Percentiles rank a stretch among this genome's conserved stretches.
phyloP scores from a whole-genome alignment of 2,329 filamentous ascomycete genomes.

The Apiospora marii region DNA sequence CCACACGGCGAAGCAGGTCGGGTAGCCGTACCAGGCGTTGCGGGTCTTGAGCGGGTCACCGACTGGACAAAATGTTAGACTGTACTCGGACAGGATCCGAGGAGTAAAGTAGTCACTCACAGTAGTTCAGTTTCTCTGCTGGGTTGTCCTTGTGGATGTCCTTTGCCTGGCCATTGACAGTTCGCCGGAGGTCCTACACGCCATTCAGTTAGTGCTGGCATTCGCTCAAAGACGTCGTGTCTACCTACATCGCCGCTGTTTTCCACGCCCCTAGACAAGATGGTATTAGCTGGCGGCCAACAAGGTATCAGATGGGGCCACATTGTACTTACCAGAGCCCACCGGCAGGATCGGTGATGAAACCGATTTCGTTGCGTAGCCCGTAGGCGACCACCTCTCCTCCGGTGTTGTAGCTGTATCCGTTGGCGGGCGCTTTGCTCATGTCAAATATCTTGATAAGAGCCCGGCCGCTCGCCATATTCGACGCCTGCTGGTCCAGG shows the following conservation, averaged over 20 bases:
- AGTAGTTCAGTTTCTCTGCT: conserved; percentile 71
- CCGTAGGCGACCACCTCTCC: conserved; percentile 51
- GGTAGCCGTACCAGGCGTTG: conserved; percentile 62
- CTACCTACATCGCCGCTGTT: conserved; percentile 16
- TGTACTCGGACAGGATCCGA: background rate
- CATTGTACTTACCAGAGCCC: conserved; percentile 49
- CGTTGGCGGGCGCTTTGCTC: conserved; percentile 43
- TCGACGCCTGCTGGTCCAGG: conserved; percentile 46
- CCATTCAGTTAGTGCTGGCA: conserved; percentile 48
- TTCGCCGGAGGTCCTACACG: conserved; percentile 60
- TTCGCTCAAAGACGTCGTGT: background rate
- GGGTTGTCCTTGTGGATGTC: conserved; percentile 69
- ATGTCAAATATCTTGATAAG: conserved; percentile 54
- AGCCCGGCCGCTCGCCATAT: conserved; percentile 45
- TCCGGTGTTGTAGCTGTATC: conserved; percentile 49
- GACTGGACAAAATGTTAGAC: conserved; percentile 30
- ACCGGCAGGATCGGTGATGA: conserved; percentile 57
- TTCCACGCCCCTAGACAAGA: background rate
- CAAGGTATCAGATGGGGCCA: background rate
- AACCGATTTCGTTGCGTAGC: conserved; percentile 69
- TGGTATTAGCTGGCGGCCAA: background rate
- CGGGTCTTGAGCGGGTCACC: conserved; percentile 41
- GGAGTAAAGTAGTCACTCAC: conserved; percentile 38
- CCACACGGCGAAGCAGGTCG: conserved; percentile 66
- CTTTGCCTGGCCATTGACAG: conserved; percentile 47